Evolutionary conservation across 176 grass and related monocot species (phyloP), one percentile per base, ranked within the genome.

Genomic region (Poa pratensis): DNA sequence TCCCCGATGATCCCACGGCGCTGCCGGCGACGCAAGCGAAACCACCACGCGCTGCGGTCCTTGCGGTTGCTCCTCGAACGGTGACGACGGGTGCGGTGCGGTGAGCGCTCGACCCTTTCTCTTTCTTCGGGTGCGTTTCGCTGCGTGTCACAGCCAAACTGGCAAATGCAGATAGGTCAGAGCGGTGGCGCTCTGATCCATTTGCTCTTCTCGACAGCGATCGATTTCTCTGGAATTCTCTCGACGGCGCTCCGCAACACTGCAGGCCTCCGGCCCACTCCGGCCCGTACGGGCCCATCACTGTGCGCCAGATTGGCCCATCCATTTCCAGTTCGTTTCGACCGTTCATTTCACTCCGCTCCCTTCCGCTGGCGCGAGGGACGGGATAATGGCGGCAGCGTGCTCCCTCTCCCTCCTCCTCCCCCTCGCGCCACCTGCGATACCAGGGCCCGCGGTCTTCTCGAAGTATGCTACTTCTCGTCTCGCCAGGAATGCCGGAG

Each of bases 321-420:
- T 15, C 43, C 37, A 19, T 62, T 20, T 35, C 35, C 89, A 27
- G 58, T 74, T 69, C 50, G 68, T 80, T 69, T 80, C 80, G 85
- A 87, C 89, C 85, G 28, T 75, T 87, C 89, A 86, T 87, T 87
- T 87, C 57, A 57, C 48, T 20, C 35, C 17, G 42, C 13, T 82
- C 24, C 28, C 62, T 67, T 40, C 48, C 18, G 19, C 73, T 62
- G 52, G 68, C 87, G 69, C 80, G 66, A 80, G 84, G 74, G 63
- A 82, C 75, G 69, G 81, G 85, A 90, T 84, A 80, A 90, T 90
- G 85, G 89, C 81, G 69, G 80, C 74, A 59, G 66, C 75, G 80
- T 46, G 61, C 75, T 76, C 80, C 7, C 75, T 82, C 82, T 32
- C 69, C 11, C 75, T 42, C 6, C 57, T 78, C 20, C 68, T 23